A percentile compares a stretch with the other conserved stretches of the same genome.
phyloP scores from a whole-genome alignment of 1,284 basidiomycete genomes.

The Leccinum pachyderme region DNA sequence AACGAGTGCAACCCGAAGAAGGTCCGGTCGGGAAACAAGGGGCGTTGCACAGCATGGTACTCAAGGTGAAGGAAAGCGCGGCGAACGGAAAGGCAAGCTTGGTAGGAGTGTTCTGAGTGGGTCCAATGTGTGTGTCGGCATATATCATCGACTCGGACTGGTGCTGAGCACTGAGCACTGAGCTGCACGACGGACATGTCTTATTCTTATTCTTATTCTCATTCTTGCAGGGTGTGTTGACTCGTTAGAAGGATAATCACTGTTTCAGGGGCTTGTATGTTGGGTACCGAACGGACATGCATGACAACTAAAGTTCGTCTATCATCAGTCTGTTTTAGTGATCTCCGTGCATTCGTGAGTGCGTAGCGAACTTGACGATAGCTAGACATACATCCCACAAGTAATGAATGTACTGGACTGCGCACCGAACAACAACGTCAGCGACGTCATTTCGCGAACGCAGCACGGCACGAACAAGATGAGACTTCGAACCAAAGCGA shows the following conservation, averaged over 20 bases:
- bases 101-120: slow-evolving; percentile 23
- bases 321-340: too few relatives aligned
- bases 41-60: slow-evolving; percentile 61
- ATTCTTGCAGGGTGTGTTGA: too few relatives aligned
- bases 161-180: too few relatives aligned
- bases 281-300: too few relatives aligned
- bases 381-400: slow-evolving; percentile 23
- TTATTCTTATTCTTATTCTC: too few relatives aligned
- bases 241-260: too few relatives aligned
- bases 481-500: slow-evolving; percentile 33
- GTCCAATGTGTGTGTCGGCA: background rate
- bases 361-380: too few relatives aligned
- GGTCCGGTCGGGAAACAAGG: slow-evolving; percentile 69
- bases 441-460: background rate
- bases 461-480: slow-evolving; percentile 17
- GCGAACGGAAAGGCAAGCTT: slow-evolving; percentile 25
- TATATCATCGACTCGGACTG: background rate
- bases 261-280: too few relatives aligned
- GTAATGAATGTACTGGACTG: slow-evolving; percentile 37
- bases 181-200: too few relatives aligned
- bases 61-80: slow-evolving; percentile 61
- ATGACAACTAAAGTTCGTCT: too few relatives aligned
- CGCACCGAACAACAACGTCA: background rate
- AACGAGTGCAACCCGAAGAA: slow-evolving; percentile 16
- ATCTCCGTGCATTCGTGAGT: too few relatives aligned